Base-by-base conservation (phyloP, 345 rosid species). In the Geranium brycei region DNA sequence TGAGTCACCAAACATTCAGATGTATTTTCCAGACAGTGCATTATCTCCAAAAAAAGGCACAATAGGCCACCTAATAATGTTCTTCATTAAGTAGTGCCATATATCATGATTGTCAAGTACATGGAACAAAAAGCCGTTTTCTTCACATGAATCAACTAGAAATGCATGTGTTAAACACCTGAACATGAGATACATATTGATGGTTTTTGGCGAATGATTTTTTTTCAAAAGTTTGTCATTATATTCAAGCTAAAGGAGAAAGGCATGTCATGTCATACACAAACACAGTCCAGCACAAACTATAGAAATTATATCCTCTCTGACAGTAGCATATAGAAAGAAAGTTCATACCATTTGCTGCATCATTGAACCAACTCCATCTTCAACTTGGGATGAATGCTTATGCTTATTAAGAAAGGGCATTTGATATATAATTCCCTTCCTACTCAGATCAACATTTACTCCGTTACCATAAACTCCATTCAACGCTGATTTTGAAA, bases 341-440 rank as follows among this genome's bases (percentile, higher is more conserved):
- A 47, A 68, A 75, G 68, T 64, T 58, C 62, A 75, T 82, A 83
- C 95, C 87, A 69, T 72, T 75, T 72, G 80, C 64, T 66, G 80
- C 74, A 73, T 63, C 47, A 53, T 61, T 65, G 86, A 71, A 66
- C 17, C 56, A 61, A 63, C 72, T 16, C 73, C 76, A 58, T 62
- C 74, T 65, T 76, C 78, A 68, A 75, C 60, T 58, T 60, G 73
- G 68, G 78, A 67, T 19, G 66, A 32, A 47, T 47, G 66, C 63
- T 74, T 71, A 59, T 73, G 79, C 64, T 71, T 77, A 31, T 77
- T 67, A 1, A 47, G 67, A 62, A 84, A 6, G 53, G 53, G 53
- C 53, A 47, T 47, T 47, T 47, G 58, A 47, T 51, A 41, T 16
- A 68, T 6, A 53, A 63, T 72, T 66, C 68, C 74, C 69, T 67